phyloP scores from a whole-genome alignment of 1,284 basidiomycete species.

The Ganoderma lucidum region DNA sequence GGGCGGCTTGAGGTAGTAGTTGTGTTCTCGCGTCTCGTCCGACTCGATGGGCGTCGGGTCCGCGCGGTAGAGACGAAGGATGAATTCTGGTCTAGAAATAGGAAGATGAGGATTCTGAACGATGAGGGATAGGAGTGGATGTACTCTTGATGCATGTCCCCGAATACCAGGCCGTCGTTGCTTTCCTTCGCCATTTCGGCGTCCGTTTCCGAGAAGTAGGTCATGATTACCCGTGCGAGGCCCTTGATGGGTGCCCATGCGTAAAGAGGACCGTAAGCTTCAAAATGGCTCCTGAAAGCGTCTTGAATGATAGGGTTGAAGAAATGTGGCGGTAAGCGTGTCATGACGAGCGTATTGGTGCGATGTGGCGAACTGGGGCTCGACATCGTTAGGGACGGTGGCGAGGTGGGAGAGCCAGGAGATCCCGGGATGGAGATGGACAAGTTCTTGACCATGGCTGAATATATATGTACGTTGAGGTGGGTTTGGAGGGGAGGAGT shows the following conservation, averaged over 20 bases:
- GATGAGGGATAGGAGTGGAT: conserved; percentile 34
- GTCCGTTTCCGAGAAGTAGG: conserved; percentile 71
- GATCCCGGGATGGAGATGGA: conserved; percentile 33
- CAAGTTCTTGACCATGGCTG: conserved; percentile 27
- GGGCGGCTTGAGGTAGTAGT: conserved; percentile 79
- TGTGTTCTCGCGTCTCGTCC: conserved; percentile 48
- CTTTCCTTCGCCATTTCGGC: conserved; percentile 71
- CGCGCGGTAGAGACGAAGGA: conserved; percentile 82
- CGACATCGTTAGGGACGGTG: conserved; percentile 36
- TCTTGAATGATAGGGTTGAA: conserved; percentile 73
- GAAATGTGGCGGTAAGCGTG: conserved; percentile 51
- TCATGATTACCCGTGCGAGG: conserved; percentile 83
- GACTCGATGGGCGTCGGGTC: conserved; percentile 71
- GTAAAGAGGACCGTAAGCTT: conserved; percentile 77
- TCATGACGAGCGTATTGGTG: conserved; percentile 48
- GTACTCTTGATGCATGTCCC: conserved; percentile 59
- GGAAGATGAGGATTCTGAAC: conserved; percentile 6
- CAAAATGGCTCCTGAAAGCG: conserved; percentile 76
- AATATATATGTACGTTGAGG: neutral
- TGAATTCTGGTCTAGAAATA: conserved; percentile 54
- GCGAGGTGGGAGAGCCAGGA: conserved; percentile 27
- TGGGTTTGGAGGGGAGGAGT: neutral
- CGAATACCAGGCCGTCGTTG: conserved; percentile 68
- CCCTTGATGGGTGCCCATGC: conserved; percentile 88
- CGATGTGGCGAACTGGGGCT: conserved; percentile 36